phyloP scores from a whole-genome alignment of 352 stramenopile species.

The Pythium coloratum region DNA sequence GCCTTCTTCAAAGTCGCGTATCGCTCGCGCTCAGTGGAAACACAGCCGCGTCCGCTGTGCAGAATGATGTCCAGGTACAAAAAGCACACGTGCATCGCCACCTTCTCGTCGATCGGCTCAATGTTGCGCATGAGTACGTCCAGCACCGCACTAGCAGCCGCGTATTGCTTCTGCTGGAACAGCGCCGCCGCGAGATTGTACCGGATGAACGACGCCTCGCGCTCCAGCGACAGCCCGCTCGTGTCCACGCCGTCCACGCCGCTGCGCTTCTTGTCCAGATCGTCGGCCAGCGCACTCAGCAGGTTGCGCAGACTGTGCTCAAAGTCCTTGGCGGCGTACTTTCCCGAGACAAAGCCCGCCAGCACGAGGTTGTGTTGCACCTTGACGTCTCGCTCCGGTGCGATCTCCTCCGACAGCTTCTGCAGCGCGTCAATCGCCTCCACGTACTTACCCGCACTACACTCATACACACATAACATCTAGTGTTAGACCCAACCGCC shows the following conservation, averaged over 20 bases:
- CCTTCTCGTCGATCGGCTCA: slow-evolving; percentile 88
- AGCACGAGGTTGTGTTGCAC: slow-evolving; percentile 86
- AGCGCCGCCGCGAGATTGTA: slow-evolving; percentile 90
- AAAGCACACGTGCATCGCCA: slow-evolving; percentile 93
- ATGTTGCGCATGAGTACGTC: slow-evolving; percentile 89
- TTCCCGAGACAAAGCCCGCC: slow-evolving; percentile 60
- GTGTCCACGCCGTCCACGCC: slow-evolving; percentile 14
- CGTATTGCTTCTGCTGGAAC: slow-evolving; percentile 91
- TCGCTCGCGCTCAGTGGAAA: slow-evolving; percentile 74
- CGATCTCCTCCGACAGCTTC: slow-evolving; percentile 83
- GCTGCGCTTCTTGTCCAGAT: slow-evolving; percentile 47
- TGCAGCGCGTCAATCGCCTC: slow-evolving; percentile 83
- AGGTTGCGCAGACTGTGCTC: slow-evolving; percentile 69
- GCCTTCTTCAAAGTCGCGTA: slow-evolving; percentile 79
- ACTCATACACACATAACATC: slow-evolving; percentile 1
- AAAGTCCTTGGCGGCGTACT: slow-evolving; percentile 68
- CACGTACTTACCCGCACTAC: slow-evolving; percentile 80
- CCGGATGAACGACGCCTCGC: slow-evolving; percentile 83
- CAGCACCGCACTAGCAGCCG: slow-evolving; percentile 78
- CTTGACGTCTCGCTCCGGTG: slow-evolving; percentile 71
- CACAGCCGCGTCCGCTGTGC: slow-evolving; percentile 84
- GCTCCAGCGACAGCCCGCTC: slow-evolving; percentile 66
- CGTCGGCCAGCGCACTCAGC: slow-evolving; percentile 40
- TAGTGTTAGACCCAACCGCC: background rate
- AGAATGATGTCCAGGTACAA: slow-evolving; percentile 92